Conservation (phyloP, 306 rosid species). For the Castanea mollissima region DNA sequence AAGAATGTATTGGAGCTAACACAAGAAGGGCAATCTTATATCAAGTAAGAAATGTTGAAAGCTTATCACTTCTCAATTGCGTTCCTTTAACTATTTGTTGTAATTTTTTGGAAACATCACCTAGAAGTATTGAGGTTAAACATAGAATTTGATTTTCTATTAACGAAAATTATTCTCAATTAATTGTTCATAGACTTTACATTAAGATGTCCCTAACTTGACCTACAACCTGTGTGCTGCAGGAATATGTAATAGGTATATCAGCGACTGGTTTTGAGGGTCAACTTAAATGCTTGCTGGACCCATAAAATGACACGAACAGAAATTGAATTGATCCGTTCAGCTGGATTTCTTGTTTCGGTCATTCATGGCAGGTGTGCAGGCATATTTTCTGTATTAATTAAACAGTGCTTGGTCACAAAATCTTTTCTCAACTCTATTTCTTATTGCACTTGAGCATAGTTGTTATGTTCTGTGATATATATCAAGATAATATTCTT, state of each 20-base stretch:
- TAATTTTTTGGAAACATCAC: neutral
- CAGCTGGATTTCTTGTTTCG: conserved; percentile 78
- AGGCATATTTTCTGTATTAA: neutral
- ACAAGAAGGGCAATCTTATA: conserved; percentile 68
- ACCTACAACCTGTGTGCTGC: conserved; percentile 27
- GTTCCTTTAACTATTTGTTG: neutral
- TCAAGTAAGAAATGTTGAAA: conserved; percentile 51
- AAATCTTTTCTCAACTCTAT: neutral
- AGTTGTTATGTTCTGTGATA: neutral
- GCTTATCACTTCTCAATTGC: neutral
- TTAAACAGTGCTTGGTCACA: neutral
- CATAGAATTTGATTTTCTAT: conserved; percentile 3
- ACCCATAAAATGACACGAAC: conserved; percentile 61
- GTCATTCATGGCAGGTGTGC: conserved; percentile 87
- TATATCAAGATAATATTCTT: neutral
- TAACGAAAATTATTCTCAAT: neutral
- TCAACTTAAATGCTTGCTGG: conserved; percentile 89
- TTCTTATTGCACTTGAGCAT: conserved; percentile 9
- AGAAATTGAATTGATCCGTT: conserved; percentile 64
- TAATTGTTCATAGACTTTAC: neutral
- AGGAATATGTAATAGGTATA: conserved; percentile 87
- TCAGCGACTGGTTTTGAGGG: conserved; percentile 80
- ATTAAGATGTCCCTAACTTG: conserved; percentile 21
- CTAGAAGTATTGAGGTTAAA: conserved; percentile 3
- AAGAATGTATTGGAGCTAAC: conserved; percentile 65